These are phyloP conservation scores for Dactylorhiza incarnata DNA, from an alignment of 106 monocot genomes.

Conservation along the genomic window DNA sequence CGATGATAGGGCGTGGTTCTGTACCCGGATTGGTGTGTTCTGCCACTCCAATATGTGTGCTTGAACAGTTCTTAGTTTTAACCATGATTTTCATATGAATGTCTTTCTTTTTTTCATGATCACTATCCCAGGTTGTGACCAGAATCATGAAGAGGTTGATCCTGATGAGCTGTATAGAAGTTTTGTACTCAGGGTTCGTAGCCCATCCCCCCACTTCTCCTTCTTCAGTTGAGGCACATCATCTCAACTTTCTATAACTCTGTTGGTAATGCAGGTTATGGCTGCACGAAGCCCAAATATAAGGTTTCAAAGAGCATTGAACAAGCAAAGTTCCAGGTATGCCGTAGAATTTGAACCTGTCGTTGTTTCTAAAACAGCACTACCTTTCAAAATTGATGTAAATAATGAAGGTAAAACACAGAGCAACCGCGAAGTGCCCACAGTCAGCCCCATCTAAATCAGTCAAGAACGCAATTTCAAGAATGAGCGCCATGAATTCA, in stretches of 20 bases:
- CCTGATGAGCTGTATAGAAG: constrained; percentile 50
- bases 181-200: constrained; percentile 56
- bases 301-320: constrained; percentile 35
- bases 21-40: constrained; percentile 57
- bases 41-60: background rate
- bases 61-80: background rate
- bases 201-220: background rate
- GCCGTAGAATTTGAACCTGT: background rate
- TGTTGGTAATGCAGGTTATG: constrained; percentile 38
- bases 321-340: constrained; percentile 32
- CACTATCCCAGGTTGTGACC: constrained; percentile 53
- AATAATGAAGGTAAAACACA: background rate
- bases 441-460: constrained; percentile 68
- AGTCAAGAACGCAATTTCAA: constrained; percentile 24
- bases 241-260: too few relatives aligned
- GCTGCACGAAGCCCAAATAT: constrained; percentile 78
- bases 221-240: background rate
- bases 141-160: constrained; percentile 67
- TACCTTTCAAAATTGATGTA: background rate
- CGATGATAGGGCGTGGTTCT: constrained; percentile 74
- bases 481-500: constrained; percentile 22
- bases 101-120: background rate
- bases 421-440: constrained; percentile 44
- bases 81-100: background rate
- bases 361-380: background rate